Base-by-base conservation (phyloP, 257 asterid genomes). In the Gardenia jasminoides region DNA sequence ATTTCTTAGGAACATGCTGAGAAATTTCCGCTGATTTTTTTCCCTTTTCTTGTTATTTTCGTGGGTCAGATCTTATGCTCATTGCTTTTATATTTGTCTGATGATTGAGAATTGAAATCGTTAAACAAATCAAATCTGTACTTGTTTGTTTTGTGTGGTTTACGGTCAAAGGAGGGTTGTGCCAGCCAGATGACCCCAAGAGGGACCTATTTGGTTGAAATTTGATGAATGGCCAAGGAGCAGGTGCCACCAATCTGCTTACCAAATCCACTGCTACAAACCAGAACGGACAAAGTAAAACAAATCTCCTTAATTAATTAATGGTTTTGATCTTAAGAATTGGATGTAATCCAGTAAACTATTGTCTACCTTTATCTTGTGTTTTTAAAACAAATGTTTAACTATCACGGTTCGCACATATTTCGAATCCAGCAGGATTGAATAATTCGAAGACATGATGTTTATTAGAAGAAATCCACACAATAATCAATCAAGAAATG, bases 231-330 rank as follows among this genome's bases (percentile, higher is more conserved):
- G 54, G 62, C 64, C 78, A 75, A 58, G 10, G 59, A 58, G 10
- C 61, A 67, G 43, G 41, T 59, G 10, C 43, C 7, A 41, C 41
- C 79, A 61, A 75, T 39, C 10, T 11, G n/a, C 28, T 12, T 24
- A 61, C 79, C 79, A 75, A 75, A 75, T 59, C 70, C 58, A 75
- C 54, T 41, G 48, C 58, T 41, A 22, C 68, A 50, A 75, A 24
- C 30, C 67, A 56, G 17, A n/a, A 74, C 39, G n/a, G 31, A 7
- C 31, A 0, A 41, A 71, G 3, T 31, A 17, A 24, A 33, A 30
- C 16, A 7, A 36, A 36, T 10, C 52, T 54, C 68, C 64, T 36
- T 10, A 1, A 64, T 16, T 3, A 46, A 46, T 46, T 6, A 13
- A 50, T 15, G 56, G 20, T 15, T 50, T 50, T 36, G 3, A 36